Evolutionary conservation across 2,329 filamentous ascomycete genomes (phyloP), one percentile per base, ranked within the genome.

Genomic region (Berkeleyomyces basicola): DNA sequence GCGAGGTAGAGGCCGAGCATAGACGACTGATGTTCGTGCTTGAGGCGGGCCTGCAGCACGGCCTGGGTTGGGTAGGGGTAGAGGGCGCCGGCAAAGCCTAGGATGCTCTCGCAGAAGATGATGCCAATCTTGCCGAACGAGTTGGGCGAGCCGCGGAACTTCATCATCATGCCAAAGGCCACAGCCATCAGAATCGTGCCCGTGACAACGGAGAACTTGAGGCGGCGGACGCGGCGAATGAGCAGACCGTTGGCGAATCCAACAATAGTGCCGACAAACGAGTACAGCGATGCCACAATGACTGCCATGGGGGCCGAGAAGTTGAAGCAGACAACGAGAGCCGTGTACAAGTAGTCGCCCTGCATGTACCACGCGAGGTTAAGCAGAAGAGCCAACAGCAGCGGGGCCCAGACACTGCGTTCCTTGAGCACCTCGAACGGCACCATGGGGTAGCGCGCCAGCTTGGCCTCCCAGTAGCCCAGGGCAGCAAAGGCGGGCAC

Each of bases 301-400:
- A 81, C 84, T 1, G 84, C 83, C 7, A 74, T 74, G 59, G 73
- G 74, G 66, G 80, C 70, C 57, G 75, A 78, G 65, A 84, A 82
- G 69, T 83, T 75, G 67, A 86, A 86, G 42, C 77, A 78, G 16
- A 86, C 79, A 6, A 78, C 69, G 1, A 86, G 77, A 1, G 86
- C 78, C 0, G 82, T 83, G 71, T 79, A 86, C 2, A 86, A 76
- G 69, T 79, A 86, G 68, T 85, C 79, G n/a, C 78, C 81, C 70
- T 86, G 83, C 71, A 85, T 76, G 65, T 78, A 79, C 82, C 82
- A 86, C n/a, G 78, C 71, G 67, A 79, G 80, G 72, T 80, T 82
- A 67, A 82, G 74, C 67, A 79, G 71, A 53, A 76, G 65, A 9
- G 77, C 82, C 51, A 87, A 83, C 2, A 80, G 81, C 37, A 86